Conservation (phyloP, 345 rosid species). For the Eucalyptus grandis region DNA sequence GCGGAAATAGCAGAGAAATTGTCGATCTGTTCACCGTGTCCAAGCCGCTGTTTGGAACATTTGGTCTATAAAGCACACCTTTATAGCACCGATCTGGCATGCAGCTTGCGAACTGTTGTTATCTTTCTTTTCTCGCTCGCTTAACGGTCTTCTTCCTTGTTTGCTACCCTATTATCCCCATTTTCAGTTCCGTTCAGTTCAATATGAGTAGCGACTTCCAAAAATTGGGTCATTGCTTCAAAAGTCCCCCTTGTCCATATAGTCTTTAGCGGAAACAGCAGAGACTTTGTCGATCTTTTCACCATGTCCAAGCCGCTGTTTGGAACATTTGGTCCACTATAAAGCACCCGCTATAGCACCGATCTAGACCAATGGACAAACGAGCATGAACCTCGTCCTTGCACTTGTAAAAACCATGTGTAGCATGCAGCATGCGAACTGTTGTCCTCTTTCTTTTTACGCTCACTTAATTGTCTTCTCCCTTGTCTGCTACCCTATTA, state of each 20-base stretch:
- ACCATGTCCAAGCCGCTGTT: background rate
- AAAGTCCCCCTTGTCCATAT: too few relatives aligned
- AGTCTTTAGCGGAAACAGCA: too few relatives aligned
- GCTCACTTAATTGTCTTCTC: background rate
- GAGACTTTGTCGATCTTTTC: background rate
- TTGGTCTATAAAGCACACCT: background rate
- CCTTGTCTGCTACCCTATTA: background rate
- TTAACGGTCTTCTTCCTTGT: background rate
- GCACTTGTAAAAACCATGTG: background rate
- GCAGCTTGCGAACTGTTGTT: background rate
- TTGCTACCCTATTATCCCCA: background rate
- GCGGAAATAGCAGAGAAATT: too few relatives aligned
- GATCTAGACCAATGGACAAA: background rate
- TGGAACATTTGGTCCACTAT: background rate
- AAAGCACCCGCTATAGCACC: background rate
- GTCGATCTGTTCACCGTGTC: background rate
- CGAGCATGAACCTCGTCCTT: background rate
- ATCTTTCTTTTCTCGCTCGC: background rate
- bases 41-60: background rate
- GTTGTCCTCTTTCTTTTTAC: background rate
- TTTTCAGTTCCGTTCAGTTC: background rate
- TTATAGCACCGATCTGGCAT: background rate
- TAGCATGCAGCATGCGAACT: background rate
- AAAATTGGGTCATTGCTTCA: too few relatives aligned
- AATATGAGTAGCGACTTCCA: background rate